Conservation (phyloP, 192 early-diverging fungal species). For the Diversispora eburnea region DNA sequence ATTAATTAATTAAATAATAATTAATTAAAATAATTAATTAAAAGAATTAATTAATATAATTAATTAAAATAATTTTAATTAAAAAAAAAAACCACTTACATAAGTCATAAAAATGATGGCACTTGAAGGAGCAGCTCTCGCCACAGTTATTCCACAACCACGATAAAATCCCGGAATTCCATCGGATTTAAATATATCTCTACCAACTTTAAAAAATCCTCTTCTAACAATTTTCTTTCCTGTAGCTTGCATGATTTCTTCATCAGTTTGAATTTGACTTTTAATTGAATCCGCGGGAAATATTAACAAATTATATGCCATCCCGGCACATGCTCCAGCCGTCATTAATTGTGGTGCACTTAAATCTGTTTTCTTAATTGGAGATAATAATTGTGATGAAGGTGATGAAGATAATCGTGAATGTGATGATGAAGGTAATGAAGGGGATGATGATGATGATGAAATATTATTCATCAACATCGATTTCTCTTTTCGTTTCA, state of each 20-base stretch:
- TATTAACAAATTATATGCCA: conserved; percentile 79
- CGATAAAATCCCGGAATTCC: conserved; percentile 87
- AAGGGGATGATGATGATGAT: background rate
- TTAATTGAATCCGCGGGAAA: conserved; percentile 97
- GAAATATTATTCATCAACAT: conserved; percentile 27
- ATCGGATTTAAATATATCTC: conserved; percentile 67
- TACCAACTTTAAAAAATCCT: conserved; percentile 60
- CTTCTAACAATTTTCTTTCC: conserved; percentile 20
- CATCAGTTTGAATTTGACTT: conserved; percentile 86
- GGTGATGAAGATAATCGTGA: too few species aligned
- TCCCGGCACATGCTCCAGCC: conserved; percentile 88
- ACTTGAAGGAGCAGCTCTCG: conserved; percentile 86
- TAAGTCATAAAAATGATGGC: conserved; percentile 96
- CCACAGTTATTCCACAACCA: conserved; percentile 89
- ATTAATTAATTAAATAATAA: too few species aligned
- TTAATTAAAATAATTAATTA: too few species aligned
- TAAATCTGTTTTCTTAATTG: conserved; percentile 66
- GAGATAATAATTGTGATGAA: too few species aligned
- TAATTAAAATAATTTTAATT: too few species aligned
- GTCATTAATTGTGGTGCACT: conserved; percentile 68
- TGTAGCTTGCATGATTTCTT: conserved; percentile 40
- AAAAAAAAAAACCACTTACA: conserved; percentile 59
- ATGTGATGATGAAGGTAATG: background rate
- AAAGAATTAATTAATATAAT: too few species aligned
- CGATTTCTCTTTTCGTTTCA: conserved; percentile 33